phyloP scores from a whole-genome alignment of 2,329 filamentous ascomycete genomes.

The Huntiella decipiens region DNA sequence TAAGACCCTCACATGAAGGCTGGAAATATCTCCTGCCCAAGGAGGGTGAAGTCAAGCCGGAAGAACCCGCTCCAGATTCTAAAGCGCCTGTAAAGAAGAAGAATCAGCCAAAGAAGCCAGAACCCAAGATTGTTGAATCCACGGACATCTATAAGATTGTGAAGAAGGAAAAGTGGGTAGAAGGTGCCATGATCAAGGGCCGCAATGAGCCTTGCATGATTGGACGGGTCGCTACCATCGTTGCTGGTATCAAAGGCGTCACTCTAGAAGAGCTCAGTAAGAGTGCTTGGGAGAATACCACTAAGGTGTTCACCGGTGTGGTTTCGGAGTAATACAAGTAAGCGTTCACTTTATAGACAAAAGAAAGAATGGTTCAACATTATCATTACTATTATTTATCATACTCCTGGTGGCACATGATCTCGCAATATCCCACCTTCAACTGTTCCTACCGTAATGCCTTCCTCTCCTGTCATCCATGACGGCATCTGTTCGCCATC shows the following conservation, averaged over 20 bases:
- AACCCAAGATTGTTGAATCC: conserved; percentile 46
- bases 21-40: conserved; percentile 41
- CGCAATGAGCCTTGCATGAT: conserved; percentile 87
- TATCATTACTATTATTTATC: neutral
- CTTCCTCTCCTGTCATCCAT: conserved; percentile 81
- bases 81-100: conserved; percentile 13
- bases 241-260: conserved; percentile 71
- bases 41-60: conserved; percentile 11
- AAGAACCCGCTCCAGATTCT: conserved; percentile 1
- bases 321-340: conserved; percentile 20
- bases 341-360: neutral
- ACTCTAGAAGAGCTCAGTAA: conserved; percentile 68
- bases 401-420: conserved; percentile 18
- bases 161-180: conserved; percentile 90
- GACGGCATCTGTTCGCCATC: conserved; percentile 65
- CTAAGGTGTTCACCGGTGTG: conserved; percentile 52
- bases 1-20: conserved; percentile 72
- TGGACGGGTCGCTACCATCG: conserved; percentile 66
- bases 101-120: conserved; percentile 24
- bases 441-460: conserved; percentile 54
- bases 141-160: conserved; percentile 60
- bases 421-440: conserved; percentile 44
- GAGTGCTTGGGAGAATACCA: conserved; percentile 67
- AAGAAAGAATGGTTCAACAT: neutral
- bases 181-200: conserved; percentile 80